Conservation (phyloP, 805 yeast genomes). For the Candida coquimbonensis region DNA sequence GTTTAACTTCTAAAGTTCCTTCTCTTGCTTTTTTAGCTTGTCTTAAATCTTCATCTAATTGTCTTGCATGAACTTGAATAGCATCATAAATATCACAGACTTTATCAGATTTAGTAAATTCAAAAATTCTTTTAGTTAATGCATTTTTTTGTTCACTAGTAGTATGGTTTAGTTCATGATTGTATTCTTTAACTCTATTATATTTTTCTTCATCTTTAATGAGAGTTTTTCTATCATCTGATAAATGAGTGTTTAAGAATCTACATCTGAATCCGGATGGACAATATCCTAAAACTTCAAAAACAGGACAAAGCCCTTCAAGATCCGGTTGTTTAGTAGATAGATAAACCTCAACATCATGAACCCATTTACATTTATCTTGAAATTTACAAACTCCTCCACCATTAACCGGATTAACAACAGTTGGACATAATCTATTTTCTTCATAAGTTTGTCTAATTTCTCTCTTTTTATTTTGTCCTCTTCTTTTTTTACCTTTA, state of each 20-base stretch:
- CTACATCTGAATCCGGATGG: constrained; percentile 91
- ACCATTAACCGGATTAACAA: constrained; percentile 45
- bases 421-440: constrained; percentile 56
- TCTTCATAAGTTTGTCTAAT: constrained; percentile 60
- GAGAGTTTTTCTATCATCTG: constrained; percentile 33
- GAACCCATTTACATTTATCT: constrained; percentile 68
- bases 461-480: constrained; percentile 82
- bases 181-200: constrained; percentile 27
- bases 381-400: constrained; percentile 46
- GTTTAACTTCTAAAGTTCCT: constrained; percentile 7
- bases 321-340: constrained; percentile 63
- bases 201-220: constrained; percentile 36
- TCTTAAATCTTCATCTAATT: constrained; percentile 29
- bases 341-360: constrained; percentile 63
- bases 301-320: constrained; percentile 81
- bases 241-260: constrained; percentile 72
- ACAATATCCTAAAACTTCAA: constrained; percentile 74
- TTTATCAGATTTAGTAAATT: constrained; percentile 48
- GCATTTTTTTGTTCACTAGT: constrained; percentile 31
- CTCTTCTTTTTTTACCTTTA: constrained; percentile 44
- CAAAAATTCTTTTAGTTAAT: constrained; percentile 46
- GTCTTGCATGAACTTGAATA: constrained; percentile 33
- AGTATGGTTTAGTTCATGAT: constrained; percentile 61
- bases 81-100: constrained; percentile 62
- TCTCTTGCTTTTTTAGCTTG: constrained; percentile 20